phyloP scores from a whole-genome alignment of 768 basidiomycete species.

The Termitomyces sp. region DNA sequence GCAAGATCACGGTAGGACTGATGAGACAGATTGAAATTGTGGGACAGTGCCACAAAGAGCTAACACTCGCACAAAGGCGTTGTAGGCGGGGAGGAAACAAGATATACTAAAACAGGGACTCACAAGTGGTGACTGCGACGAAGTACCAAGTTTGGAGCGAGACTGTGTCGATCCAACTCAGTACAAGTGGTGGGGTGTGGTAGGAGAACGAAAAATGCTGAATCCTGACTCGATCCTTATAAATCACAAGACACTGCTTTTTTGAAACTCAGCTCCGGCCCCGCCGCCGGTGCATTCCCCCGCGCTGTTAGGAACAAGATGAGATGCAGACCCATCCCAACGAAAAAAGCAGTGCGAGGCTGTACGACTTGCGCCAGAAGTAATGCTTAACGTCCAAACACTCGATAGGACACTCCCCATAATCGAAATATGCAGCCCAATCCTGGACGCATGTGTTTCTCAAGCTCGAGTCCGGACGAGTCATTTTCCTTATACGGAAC shows the following conservation, averaged over 20 bases:
- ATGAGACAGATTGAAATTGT: not conserved
- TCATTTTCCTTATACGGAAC: slow-evolving; percentile 10
- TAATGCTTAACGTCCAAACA: not conserved
- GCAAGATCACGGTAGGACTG: slow-evolving; percentile 1
- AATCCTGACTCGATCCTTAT: slow-evolving; percentile 15
- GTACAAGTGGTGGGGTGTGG: slow-evolving; percentile 9
- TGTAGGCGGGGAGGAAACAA: not conserved
- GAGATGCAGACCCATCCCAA: not conserved
- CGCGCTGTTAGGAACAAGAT: slow-evolving; percentile 5
- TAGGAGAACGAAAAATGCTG: slow-evolving; percentile 2
- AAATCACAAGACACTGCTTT: slow-evolving; percentile 11
- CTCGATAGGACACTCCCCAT: not conserved
- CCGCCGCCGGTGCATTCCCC: slow-evolving; percentile 6
- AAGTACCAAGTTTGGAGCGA: slow-evolving; percentile 9
- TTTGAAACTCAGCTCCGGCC: slow-evolving; percentile 19
- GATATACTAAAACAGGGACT: slow-evolving; percentile 6
- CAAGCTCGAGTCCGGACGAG: slow-evolving; percentile 12
- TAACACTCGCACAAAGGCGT: slow-evolving; percentile 2
- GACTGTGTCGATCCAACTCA: slow-evolving; percentile 7
- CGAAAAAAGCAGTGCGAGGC: slow-evolving; percentile 10
- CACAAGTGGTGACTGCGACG: slow-evolving; percentile 1
- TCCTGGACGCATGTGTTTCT: not conserved
- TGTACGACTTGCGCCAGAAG: slow-evolving; percentile 1
- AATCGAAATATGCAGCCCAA: not conserved
- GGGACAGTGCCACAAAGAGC: slow-evolving; percentile 4